A percentile compares a stretch with the other conserved stretches of the same genome.
phyloP scores from a whole-genome alignment of 2,329 filamentous ascomycete genomes.

The Pestalotiopsis sp. region DNA sequence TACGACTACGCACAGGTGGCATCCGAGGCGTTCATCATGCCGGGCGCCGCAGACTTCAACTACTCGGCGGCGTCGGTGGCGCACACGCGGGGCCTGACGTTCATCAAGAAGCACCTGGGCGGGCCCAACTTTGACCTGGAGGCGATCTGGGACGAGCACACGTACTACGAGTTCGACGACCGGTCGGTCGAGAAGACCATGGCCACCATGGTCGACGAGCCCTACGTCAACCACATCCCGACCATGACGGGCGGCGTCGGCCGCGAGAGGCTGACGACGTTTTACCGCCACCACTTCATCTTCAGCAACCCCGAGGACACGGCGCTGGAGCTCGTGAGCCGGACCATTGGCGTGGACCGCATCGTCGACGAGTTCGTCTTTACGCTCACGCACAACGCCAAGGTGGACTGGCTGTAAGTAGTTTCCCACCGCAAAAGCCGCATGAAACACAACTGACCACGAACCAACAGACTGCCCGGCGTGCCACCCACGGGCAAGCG shows the following conservation, averaged over 20 bases:
- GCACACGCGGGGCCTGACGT: conserved; percentile 67
- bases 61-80: conserved; percentile 59
- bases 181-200: conserved; percentile 73
- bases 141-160: conserved; percentile 79
- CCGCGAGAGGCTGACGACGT: conserved; percentile 61
- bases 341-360: conserved; percentile 72
- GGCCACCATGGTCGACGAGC: conserved; percentile 80
- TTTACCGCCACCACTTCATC: conserved; percentile 77
- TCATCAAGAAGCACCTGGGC: conserved; percentile 63
- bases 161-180: conserved; percentile 69
- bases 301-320: conserved; percentile 72
- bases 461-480: conserved; percentile 41
- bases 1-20: conserved; percentile 49
- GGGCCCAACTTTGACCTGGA: conserved; percentile 77
- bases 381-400: conserved; percentile 62
- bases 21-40: conserved; percentile 48
- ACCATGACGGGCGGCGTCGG: conserved; percentile 75
- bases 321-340: conserved; percentile 68
- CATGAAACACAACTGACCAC: conserved; percentile 37
- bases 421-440: not conserved
- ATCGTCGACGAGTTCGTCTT: conserved; percentile 74
- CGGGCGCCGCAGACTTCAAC: conserved; percentile 53
- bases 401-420: conserved; percentile 71
- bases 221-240: conserved; percentile 78
- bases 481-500: conserved; percentile 57